A percentile compares a stretch with the other conserved stretches of the same genome.
phyloP scores from a whole-genome alignment of 345 rosid genomes.

The Diplotaxis tenuifolia region DNA sequence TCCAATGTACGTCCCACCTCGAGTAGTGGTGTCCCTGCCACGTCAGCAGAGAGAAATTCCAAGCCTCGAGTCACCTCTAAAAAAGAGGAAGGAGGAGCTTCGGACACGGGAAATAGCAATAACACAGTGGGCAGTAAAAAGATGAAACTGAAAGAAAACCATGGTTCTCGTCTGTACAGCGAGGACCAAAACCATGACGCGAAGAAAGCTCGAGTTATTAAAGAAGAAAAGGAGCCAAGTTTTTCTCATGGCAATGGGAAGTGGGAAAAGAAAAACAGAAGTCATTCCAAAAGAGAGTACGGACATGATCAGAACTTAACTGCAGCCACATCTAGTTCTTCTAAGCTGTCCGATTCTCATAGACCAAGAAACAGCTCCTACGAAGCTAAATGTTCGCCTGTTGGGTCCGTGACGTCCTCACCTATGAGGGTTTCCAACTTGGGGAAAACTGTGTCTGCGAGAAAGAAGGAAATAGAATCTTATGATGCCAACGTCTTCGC shows the following conservation, averaged over 20 bases:
- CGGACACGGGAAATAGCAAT: conserved; percentile 46
- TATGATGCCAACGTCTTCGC: conserved; percentile 43
- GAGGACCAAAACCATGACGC: conserved; percentile 54
- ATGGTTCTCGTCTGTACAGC: conserved; percentile 40
- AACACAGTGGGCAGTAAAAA: conserved; percentile 46
- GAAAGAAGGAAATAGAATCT: conserved; percentile 45
- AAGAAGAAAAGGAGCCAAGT: conserved; percentile 60
- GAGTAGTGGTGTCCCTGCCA: conserved; percentile 47
- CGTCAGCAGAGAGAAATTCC: conserved; percentile 42
- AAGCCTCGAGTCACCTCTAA: conserved; percentile 41
- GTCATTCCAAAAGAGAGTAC: conserved; percentile 51
- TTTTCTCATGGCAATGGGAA: conserved; percentile 51
- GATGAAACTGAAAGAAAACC: conserved; percentile 58
- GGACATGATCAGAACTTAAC: conserved; percentile 50
- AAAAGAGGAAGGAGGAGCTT: conserved; percentile 49
- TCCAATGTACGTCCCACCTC: conserved; percentile 49
- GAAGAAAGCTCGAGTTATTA: conserved; percentile 59
- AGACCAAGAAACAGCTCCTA: conserved; percentile 57
- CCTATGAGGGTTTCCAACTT: conserved; percentile 59
- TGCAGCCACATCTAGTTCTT: conserved; percentile 89
- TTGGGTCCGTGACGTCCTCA: conserved; percentile 82
- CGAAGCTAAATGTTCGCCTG: conserved; percentile 79
- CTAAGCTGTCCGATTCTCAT: conserved; percentile 85
- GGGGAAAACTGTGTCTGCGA: conserved; percentile 43
- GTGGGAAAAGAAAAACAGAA: conserved; percentile 55